phyloP scores from a whole-genome alignment of 179 eudicot genomes.

The Sideroxylon spinosum region DNA sequence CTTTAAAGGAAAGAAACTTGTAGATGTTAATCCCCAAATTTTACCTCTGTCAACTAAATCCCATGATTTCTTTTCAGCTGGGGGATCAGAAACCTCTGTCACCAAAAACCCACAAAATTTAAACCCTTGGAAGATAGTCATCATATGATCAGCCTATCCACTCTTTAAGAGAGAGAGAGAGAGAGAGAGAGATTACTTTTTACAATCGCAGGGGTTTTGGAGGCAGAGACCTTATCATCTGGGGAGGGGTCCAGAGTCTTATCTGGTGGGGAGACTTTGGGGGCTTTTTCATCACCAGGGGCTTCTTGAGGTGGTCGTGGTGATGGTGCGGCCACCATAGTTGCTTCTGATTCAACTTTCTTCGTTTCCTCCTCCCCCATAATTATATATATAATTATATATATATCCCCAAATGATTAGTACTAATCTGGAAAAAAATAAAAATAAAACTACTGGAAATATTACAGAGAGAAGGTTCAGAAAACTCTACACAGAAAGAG shows the following conservation, averaged over 20 bases:
- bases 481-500: conserved; percentile 2
- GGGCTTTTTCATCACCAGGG: conserved; percentile 11
- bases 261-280: neutral
- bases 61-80: conserved; percentile 34
- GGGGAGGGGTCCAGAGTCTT: conserved; percentile 1
- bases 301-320: neutral
- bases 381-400: neutral
- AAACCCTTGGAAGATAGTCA: too few species aligned
- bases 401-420: neutral
- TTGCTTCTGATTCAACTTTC: conserved; percentile 10
- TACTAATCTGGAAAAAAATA: neutral
- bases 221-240: neutral
- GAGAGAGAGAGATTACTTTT: conserved; percentile 12
- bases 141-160: too few species aligned
- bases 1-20: neutral
- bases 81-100: conserved; percentile 27
- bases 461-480: neutral
- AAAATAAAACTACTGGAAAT: too few species aligned
- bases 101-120: too few species aligned
- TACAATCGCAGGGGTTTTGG: neutral
- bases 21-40: too few species aligned
- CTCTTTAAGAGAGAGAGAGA: neutral
- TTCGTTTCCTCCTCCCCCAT: conserved; percentile 16
- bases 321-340: neutral
- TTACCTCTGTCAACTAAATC: conserved; percentile 69